Conservation (phyloP, 2,329 filamentous ascomycete species). For the Aspergillus sp. region DNA sequence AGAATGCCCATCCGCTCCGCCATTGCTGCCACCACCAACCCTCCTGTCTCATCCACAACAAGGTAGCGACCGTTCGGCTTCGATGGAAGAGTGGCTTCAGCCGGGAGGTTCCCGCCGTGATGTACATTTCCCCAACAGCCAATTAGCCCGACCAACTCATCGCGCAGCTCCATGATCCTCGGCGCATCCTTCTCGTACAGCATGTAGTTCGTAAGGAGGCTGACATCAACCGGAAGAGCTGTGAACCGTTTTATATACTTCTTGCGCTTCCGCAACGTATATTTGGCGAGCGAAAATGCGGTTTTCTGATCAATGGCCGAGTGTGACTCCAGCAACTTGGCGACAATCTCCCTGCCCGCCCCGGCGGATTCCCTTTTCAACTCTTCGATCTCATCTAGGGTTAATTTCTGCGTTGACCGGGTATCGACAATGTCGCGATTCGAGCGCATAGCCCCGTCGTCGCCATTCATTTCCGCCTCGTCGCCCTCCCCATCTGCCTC, state of each 20-base stretch:
- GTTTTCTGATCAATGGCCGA: conserved; percentile 90
- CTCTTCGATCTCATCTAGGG: conserved; percentile 60
- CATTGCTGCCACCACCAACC: conserved; percentile 69
- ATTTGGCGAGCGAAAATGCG: conserved; percentile 85
- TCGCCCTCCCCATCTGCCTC: conserved; percentile 30
- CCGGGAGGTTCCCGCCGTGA: conserved; percentile 44
- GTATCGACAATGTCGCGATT: conserved; percentile 57
- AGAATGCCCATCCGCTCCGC: conserved; percentile 84
- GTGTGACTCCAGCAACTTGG: conserved; percentile 86
- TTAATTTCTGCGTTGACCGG: conserved; percentile 62
- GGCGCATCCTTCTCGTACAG: conserved; percentile 68
- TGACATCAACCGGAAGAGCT: conserved; percentile 71
- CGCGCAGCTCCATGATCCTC: conserved; percentile 75
- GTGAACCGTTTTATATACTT: conserved; percentile 90
- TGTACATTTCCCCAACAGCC: conserved; percentile 88
- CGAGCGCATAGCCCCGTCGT: conserved; percentile 46
- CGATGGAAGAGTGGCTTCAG: conserved; percentile 14
- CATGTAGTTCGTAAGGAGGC: conserved; percentile 65
- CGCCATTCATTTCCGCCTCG: conserved; percentile 21
- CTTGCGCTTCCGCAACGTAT: conserved; percentile 84
- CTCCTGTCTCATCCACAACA: conserved; percentile 78
- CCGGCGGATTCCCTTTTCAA: conserved; percentile 63
- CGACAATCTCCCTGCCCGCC: conserved; percentile 79
- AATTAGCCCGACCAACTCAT: conserved; percentile 71
- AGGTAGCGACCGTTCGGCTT: conserved; percentile 59